These are phyloP conservation scores for Podaxis carcinomalis DNA, from an alignment of 768 basidiomycete genomes.

Conservation along the genomic window DNA sequence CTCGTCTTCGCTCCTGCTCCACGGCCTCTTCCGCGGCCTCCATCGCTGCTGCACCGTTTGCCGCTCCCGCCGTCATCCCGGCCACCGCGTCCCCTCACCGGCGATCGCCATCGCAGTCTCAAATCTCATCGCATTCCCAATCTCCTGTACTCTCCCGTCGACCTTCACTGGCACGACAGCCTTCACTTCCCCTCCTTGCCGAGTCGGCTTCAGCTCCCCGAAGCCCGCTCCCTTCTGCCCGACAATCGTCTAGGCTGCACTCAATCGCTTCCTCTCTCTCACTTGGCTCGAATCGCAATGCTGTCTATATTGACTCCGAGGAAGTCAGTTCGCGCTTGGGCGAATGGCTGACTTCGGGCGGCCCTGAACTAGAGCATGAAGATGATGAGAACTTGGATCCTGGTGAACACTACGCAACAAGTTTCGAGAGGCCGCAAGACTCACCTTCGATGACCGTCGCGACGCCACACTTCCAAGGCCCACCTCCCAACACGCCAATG, in stretches of 20 bases:
- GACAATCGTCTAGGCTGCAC: slow-evolving; percentile 6
- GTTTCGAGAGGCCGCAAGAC: slow-evolving; percentile 1
- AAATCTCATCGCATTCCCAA: not conserved
- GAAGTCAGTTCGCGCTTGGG: slow-evolving; percentile 24
- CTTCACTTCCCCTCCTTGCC: slow-evolving; percentile 13
- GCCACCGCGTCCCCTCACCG: not conserved
- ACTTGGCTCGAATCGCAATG: slow-evolving; percentile 19
- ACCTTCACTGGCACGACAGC: slow-evolving; percentile 13
- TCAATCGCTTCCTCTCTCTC: slow-evolving; percentile 8
- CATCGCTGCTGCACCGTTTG: not conserved
- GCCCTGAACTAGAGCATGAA: slow-evolving; percentile 10
- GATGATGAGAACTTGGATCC: slow-evolving; percentile 3
- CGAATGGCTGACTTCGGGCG: slow-evolving; percentile 18
- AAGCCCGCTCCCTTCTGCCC: not conserved
- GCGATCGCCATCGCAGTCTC: not conserved
- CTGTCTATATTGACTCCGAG: slow-evolving; percentile 32
- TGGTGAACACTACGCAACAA: slow-evolving; percentile 1
- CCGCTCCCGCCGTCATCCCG: not conserved
- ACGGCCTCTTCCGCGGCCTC: not conserved
- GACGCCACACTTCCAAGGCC: not conserved
- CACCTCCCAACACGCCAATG: slow-evolving; percentile 19
- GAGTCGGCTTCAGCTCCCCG: slow-evolving; percentile 10
- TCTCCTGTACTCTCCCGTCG: slow-evolving; percentile 9
- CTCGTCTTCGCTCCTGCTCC: slow-evolving; percentile 3
- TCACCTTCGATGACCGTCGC: not conserved